Base-by-base conservation (phyloP, 441 rosid species). In the Populus hybrid region DNA sequence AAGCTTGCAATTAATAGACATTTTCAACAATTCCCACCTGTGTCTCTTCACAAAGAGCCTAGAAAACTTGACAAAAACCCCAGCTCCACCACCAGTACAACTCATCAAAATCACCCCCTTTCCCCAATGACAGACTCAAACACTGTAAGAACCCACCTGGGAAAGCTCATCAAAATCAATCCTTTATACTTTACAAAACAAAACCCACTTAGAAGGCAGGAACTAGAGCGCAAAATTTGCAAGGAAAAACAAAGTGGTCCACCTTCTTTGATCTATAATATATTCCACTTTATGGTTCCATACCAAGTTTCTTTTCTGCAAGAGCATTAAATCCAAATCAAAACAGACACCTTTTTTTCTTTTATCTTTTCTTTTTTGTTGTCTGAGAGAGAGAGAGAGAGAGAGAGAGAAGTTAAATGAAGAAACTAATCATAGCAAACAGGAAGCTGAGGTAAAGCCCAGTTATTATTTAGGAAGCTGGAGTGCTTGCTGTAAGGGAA, bases 1-100 rank as follows among this genome's bases (percentile, higher is more conserved):
- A 24, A 86, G 84, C 84, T 88, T 84, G 81, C 87, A 78, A 84
- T 86, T 87, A 74, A 85, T 81, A 76, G 90, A 86, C 98, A 95
- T 91, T 73, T 82, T 81, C 73, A 85, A 78, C 82, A 79, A 79
- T 77, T 46, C 83, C 87, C 83, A 86, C 82, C 77, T 79, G 26
- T 80, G 80, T 66, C 81, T 74, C 80, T 82, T 85, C 77, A 78
- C 81, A 76, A 82, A 79, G 28, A 81, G 82, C 80, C 80, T 74
- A 36, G 80, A 81, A 12, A 87, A 79, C 83, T 84, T 83, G 80
- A 83, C 73, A 78, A 86, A 78, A 74, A 71, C 72, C 75, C 89
- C 85, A 83, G 81, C 80, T 81, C 84, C 82, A 75, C 87, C 76
- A 81, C 80, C 86, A 40, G 50, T 46, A 81, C 78, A 83, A 82